Evolutionary conservation across 768 basidiomycete species (phyloP), one percentile per base, ranked within the genome.

Genomic region (Tephrocybe sp.): DNA sequence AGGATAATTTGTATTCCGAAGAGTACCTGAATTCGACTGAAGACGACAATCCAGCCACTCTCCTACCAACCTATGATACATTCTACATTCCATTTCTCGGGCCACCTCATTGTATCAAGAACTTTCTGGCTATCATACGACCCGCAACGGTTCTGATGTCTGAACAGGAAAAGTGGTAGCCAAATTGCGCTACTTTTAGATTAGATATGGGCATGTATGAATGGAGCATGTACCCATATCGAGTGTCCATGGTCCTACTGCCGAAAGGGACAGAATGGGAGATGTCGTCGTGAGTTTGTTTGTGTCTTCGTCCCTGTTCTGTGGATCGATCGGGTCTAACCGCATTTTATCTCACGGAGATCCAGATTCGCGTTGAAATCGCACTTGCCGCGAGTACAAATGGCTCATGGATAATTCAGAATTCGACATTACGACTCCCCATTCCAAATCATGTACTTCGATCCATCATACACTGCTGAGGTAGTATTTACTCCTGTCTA

Each of bases 211-310:
- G 15, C 13, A 38, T 5, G 19, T 24, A 44, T 24, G 27, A 46
- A 49, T 51, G 50, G 48, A 28, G 46, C 18, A 55, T 22, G 42
- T 30, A 42, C n/a, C 54, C 35, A 55, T 44, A 55, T 55, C 25
- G 13, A 55, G 49, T 43, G 13, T 50, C 49, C 41, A 54, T 44
- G 26, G 32, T 12, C 13, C 32, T 34, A 19, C 24, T 27, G n/a
- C n/a, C n/a, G n/a, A n/a, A n/a, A 24, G 36, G 27, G 18, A 40
- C 35, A 26, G 27, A 45, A 49, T 32, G 43, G 40, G 44, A 44
- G 34, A 55, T 40, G 38, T 32, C 21, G 32, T 28, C 9, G 31
- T 49, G 6, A 26, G 40, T 45, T 30, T 39, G 43, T 44, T 49
- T 49, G 18, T 21, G 24, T 43, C 42, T 13, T 26, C 38, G 39